phyloP scores from a whole-genome alignment of 169 alveolate species.

The Amoebophrya sp. region DNA sequence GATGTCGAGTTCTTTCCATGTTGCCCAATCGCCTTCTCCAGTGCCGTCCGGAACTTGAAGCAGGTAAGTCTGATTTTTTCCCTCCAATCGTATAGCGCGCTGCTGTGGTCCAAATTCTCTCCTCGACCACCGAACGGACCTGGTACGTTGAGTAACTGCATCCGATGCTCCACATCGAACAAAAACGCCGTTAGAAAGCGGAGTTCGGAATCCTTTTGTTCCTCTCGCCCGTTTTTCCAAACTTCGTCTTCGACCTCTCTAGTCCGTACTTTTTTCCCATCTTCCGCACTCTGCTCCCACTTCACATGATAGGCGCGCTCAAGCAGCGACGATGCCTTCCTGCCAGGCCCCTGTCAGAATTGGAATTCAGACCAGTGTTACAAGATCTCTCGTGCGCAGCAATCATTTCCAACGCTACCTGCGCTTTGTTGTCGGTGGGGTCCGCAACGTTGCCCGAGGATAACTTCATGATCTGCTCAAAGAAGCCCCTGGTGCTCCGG shows the following conservation, averaged over 20 bases:
- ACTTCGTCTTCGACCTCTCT: background rate
- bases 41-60: slow-evolving; percentile 1
- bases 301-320: background rate
- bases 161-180: background rate
- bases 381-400: background rate
- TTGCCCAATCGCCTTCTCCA: background rate
- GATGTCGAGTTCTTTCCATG: background rate
- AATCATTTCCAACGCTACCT: background rate
- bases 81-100: background rate
- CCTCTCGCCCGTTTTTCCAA: background rate
- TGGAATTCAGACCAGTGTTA: background rate
- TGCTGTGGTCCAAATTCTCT: background rate
- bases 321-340: background rate
- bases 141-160: background rate
- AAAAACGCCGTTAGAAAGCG: background rate
- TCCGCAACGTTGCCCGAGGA: slow-evolving; percentile 3
- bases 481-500: background rate
- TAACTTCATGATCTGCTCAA: background rate
- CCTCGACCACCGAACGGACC: background rate
- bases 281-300: background rate
- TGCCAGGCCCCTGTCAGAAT: background rate
- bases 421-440: background rate
- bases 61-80: background rate
- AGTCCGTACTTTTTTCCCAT: background rate
- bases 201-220: background rate